A percentile compares a stretch with the other conserved stretches of the same genome.
These are phyloP conservation scores for cucumber (Cucumis sativus) DNA, from an alignment of 306 rosid genomes.

Conservation along the genomic window Cucumber_9930_V3 NC_026657.2:29819501-29820000, in stretches of 20 bases:
- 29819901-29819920: conserved; percentile 60
- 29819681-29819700: conserved; percentile 42
- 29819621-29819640: conserved; percentile 49
- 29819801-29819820: conserved; percentile 70
- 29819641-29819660: conserved; percentile 24
- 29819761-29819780: conserved; percentile 42
- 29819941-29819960: conserved; percentile 41
- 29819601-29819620: conserved; percentile 72
- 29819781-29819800: conserved; percentile 36
- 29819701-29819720: conserved; percentile 34
- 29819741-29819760: conserved; percentile 37
- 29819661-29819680: conserved; percentile 61
- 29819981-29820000: conserved; percentile 48
- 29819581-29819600: conserved; percentile 33
- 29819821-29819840: conserved; percentile 61
- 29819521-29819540: conserved; percentile 51
- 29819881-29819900: conserved; percentile 38
- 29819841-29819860: conserved; percentile 56
- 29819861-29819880: conserved; percentile 42
- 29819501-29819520: conserved; percentile 73
- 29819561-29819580: conserved; percentile 43
- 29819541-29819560: conserved; percentile 41
- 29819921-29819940: conserved; percentile 60
- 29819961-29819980: conserved; percentile 64
- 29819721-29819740: conserved; percentile 79